Percentiles rank a stretch among this genome's conserved stretches.
Evolutionary conservation across 2,329 filamentous ascomycete genomes (phyloP).

Genomic region (Colletotrichum somersetense): DNA sequence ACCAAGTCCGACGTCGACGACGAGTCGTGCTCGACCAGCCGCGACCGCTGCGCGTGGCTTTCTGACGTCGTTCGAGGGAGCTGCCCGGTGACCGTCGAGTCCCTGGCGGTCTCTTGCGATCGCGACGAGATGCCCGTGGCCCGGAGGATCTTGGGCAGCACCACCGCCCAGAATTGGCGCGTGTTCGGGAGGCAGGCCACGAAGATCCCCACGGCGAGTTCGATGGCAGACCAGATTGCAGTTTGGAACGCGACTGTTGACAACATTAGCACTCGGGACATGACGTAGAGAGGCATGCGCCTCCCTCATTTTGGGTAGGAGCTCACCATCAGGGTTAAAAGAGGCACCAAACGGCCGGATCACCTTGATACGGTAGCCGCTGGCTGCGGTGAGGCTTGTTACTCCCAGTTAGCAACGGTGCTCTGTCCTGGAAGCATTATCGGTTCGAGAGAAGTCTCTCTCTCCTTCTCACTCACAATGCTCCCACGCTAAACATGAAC

Average conservation of each 20-base stretch:
- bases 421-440: not conserved
- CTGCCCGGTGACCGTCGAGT: not conserved
- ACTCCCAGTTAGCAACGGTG: not conserved
- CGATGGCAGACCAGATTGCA: not conserved
- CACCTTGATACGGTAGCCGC: not conserved
- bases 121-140: not conserved
- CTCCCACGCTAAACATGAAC: constrained; percentile 19
- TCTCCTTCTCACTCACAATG: constrained; percentile 19
- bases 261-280: not conserved
- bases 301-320: not conserved
- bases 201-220: not conserved
- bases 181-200: not conserved
- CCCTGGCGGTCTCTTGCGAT: rapidly evolving
- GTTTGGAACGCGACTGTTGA: not conserved
- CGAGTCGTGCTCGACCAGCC: not conserved
- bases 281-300: no score
- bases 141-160: not conserved
- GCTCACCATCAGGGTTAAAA: not conserved
- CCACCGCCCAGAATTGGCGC: not conserved
- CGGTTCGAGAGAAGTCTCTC: not conserved
- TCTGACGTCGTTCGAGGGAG: no score
- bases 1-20: not conserved
- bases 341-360: not conserved
- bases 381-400: not conserved
- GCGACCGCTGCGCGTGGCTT: not conserved